phyloP scores from a whole-genome alignment of 352 stramenopile genomes.

The Pythium apleroticum region DNA sequence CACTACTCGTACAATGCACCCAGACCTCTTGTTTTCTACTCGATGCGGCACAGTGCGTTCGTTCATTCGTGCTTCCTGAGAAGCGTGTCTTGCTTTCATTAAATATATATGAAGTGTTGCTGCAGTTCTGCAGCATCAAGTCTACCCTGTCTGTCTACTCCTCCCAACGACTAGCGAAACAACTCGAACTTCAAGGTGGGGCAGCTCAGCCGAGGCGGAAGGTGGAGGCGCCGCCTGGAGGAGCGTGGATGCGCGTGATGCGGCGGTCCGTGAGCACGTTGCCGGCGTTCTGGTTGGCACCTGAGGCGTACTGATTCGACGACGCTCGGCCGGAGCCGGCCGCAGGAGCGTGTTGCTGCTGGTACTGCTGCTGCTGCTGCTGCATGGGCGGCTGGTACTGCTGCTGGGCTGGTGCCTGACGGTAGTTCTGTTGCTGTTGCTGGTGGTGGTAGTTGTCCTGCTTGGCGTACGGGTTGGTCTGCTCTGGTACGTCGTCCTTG shows the following conservation, averaged over 20 bases:
- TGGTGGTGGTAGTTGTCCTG: constrained; percentile 24
- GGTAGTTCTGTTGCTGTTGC: constrained; percentile 26
- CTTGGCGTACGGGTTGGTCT: constrained; percentile 24
- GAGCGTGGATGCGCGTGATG: constrained; percentile 89
- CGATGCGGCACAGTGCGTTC: not conserved
- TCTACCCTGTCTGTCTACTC: not conserved
- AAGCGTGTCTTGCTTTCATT: constrained; percentile 2
- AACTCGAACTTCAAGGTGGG: not conserved
- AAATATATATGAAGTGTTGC: constrained; percentile 22
- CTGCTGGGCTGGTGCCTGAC: constrained; percentile 24
- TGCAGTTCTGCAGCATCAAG: not conserved
- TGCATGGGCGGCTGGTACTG: constrained; percentile 20
- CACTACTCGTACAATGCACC: constrained; percentile 6
- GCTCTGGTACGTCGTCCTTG: constrained; percentile 6
- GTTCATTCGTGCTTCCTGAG: not conserved
- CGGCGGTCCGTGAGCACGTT: constrained; percentile 90
- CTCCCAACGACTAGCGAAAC: not conserved
- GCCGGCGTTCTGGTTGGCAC: constrained; percentile 86
- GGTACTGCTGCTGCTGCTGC: constrained; percentile 29
- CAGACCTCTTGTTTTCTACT: not conserved
- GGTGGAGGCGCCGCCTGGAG: constrained; percentile 78
- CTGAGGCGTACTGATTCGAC: constrained; percentile 84
- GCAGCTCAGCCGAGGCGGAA: constrained; percentile 72
- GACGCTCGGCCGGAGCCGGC: constrained; percentile 32
- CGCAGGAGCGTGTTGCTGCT: constrained; percentile 15